These are phyloP conservation scores for Helotiales sp. DNA, from an alignment of 2,329 filamentous ascomycete species.

Conservation along the genomic window DNA sequence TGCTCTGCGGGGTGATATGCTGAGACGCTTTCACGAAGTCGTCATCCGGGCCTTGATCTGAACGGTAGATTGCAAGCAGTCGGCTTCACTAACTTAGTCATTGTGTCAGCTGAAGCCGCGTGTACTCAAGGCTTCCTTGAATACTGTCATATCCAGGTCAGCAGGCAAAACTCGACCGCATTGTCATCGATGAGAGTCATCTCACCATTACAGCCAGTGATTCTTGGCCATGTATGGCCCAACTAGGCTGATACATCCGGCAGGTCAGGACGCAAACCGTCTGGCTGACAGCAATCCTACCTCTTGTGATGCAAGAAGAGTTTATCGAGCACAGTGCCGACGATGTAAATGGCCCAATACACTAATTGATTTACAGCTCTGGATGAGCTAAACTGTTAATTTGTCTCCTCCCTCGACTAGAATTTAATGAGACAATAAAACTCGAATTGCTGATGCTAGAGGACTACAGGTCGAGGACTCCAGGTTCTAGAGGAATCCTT, in stretches of 20 bases:
- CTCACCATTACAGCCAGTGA: conserved; percentile 25
- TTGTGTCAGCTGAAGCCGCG: no score
- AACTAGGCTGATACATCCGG: conserved; percentile 24
- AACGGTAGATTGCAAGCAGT: conserved; percentile 6
- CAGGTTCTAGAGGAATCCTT: no score
- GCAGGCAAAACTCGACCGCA: conserved; percentile 17
- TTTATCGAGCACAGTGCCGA: conserved; percentile 28
- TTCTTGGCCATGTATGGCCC: conserved; percentile 19
- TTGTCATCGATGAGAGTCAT: conserved; percentile 25
- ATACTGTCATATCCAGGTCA: conserved; percentile 12
- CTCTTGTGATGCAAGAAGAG: conserved; percentile 22
- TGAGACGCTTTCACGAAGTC: conserved; percentile 21
- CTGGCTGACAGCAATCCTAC: no score
- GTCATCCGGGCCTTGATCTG: conserved; percentile 18
- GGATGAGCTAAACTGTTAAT: no score
- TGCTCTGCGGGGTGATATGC: conserved; percentile 20
- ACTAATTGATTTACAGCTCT: no score
- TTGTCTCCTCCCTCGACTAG: no score
- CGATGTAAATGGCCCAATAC: no score
- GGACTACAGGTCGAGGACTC: no score
- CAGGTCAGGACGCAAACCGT: conserved; percentile 24
- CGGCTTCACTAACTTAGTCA: no score
- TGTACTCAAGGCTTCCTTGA: conserved; percentile 23
- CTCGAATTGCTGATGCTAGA: no score
- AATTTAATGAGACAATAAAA: no score